Evolutionary conservation across 2,329 filamentous ascomycete genomes (phyloP).

Genomic region (Penicillium sclerotiorum): DNA sequence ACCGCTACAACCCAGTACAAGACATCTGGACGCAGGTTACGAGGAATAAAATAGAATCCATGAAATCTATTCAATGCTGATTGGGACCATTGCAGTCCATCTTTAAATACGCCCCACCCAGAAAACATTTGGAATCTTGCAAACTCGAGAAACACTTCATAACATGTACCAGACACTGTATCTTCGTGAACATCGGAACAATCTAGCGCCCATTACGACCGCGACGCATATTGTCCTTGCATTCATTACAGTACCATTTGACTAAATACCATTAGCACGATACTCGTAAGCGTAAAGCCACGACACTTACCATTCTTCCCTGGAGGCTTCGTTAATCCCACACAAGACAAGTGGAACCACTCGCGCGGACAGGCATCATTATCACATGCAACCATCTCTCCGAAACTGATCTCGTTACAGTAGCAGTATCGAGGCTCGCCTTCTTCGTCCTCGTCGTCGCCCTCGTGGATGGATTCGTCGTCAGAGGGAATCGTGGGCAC

Average conservation of each 20-base stretch:
- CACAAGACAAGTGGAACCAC: slow-evolving; percentile 84
- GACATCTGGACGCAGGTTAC: too few relatives aligned
- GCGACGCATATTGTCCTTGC: slow-evolving; percentile 66
- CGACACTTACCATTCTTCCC: slow-evolving; percentile 68
- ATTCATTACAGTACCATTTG: slow-evolving; percentile 83
- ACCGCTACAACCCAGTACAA: too few relatives aligned
- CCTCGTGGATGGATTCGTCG: slow-evolving; percentile 48
- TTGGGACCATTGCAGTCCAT: too few relatives aligned
- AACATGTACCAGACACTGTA: too few relatives aligned
- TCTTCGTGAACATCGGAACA: too few relatives aligned
- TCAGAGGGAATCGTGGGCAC: slow-evolving; percentile 38
- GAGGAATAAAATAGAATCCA: too few relatives aligned
- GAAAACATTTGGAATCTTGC: too few relatives aligned
- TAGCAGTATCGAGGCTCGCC: slow-evolving; percentile 78
- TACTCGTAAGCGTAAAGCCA: not conserved
- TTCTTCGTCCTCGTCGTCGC: slow-evolving; percentile 65
- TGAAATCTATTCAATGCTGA: too few relatives aligned
- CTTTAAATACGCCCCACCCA: too few relatives aligned
- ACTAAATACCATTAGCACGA: slow-evolving; percentile 51
- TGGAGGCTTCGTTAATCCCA: slow-evolving; percentile 77
- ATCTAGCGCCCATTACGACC: slow-evolving; percentile 47
- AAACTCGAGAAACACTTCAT: not conserved
- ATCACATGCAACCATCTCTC: slow-evolving; percentile 83
- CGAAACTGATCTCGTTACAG: slow-evolving; percentile 78
- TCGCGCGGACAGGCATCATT: slow-evolving; percentile 71